Base-by-base conservation (phyloP, 2,329 filamentous ascomycete species). In the Xylariaceae sp. region DNA sequence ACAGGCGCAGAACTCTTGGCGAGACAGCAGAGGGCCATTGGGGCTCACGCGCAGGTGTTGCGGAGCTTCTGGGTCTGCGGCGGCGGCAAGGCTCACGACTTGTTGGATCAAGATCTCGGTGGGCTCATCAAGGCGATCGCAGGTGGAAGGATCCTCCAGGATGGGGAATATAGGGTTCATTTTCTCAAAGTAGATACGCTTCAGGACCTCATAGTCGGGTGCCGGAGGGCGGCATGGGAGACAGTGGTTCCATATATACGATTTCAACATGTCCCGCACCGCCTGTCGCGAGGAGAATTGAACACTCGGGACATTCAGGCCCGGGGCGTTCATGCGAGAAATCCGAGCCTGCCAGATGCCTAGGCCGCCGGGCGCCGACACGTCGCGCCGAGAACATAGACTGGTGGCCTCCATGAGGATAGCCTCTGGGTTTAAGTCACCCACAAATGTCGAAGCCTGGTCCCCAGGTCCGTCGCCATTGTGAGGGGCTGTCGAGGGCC, bases 341-440 rank as follows among this genome's bases (percentile, higher is more conserved):
- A 56, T 54, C 29, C 59, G 61, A 21, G 71, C 69, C 13, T 81
- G 72, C 79, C 80, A 84, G 16, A 83, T 75, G 6, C 81, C 81
- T 1, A 83, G 73, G 39, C 80, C 79, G 45, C 78, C 77, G 30
- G 76, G 76, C 45, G 77, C 72, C 0, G 78, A 75, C 10, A 66
- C 66, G 15, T 69, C 69, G 21, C 68, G 70, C 21, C 61, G 64
- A 15, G 69, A 66, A 43, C 67, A 66, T 21, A 72, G 69, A 51
- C 70, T 72, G 2, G 78, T 78, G 1, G 78, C 80, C 59, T 82
- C 78, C 60, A 81, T 72, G 52, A 85, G 80, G 64, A 84, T 78
- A 54, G 77, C 77, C 63, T 84, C 81, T 1, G 81, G 81, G 58
- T 81, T 84, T 26, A 83, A 62, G 61, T 84, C 80, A 16, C 80